Base-by-base conservation (phyloP, 352 stramenopile genomes). In the Pythium grandisporangium region DNA sequence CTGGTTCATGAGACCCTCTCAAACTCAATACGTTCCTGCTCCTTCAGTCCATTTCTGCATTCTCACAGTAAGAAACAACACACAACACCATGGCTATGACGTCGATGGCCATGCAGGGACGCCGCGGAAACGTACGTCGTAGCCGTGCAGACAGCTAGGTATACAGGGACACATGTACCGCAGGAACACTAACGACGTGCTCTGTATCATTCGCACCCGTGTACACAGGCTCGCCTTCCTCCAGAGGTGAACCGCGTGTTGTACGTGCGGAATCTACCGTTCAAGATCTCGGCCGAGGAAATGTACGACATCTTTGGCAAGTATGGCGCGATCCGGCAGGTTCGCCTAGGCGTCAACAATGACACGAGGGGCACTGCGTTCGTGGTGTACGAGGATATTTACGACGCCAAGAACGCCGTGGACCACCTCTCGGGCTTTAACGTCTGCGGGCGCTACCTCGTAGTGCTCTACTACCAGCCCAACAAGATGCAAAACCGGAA, bases 221-320 rank as follows among this genome's bases (percentile, higher is more conserved):
- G 32, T 23, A 21, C 22, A 16, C 65, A 92, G 80, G 74, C 69
- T 23, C 80, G 92, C 19, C 76, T 99, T 11, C 95, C 96, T 20
- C 96, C 96, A 7, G 96, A 99, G 71, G 96, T 99, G 10, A 99
- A 99, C 68, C 85, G 96, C 29, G 95, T 99, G 43, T 57, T 99
- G 24, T 96, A 95, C 56, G 88, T 97, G 48, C 88, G 95, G 26
- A 99, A 99, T 68, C 71, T 99, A 37, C 97, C 97, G 16, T 99
- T 99, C 64, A 98, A 98, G 61, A 93, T 99, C 45, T 98, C 96
- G 14, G 80, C 92, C 11, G 96, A 99, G 37, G 96, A 99, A 51
- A 84, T 99, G 48, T 99, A 99, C 74, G 95, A 99, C 59, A 98
- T 99, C 29, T 99, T 99, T 68, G 97, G 95, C 43, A 99, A 99